These are phyloP conservation scores for Mycosphaerella sp. DNA, from an alignment of 2,329 filamentous ascomycete genomes.

Conservation along the genomic window DNA sequence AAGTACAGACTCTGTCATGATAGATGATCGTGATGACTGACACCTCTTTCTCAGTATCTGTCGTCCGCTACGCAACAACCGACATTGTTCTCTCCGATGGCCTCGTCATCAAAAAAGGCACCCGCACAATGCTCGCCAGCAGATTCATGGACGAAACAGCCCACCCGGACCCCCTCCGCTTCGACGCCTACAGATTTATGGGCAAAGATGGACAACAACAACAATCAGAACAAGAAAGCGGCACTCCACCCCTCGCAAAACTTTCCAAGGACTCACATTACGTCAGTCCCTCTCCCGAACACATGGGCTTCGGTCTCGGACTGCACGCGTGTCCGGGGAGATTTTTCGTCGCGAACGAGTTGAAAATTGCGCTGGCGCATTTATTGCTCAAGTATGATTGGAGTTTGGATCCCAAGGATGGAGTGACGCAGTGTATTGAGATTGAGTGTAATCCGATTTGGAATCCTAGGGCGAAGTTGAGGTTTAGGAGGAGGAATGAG, in stretches of 20 bases:
- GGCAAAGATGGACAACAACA: slow-evolving; percentile 6
- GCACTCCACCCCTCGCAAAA: too few species aligned
- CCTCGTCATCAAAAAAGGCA: slow-evolving; percentile 22
- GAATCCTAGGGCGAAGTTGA: neutral
- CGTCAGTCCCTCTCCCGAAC: slow-evolving; percentile 15
- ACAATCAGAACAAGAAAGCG: too few species aligned
- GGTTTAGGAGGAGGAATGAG: slow-evolving; percentile 5
- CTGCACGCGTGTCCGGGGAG: slow-evolving; percentile 29
- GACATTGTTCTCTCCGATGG: slow-evolving; percentile 26
- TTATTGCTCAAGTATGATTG: slow-evolving; percentile 33
- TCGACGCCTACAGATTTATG: slow-evolving; percentile 22
- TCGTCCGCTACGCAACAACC: slow-evolving; percentile 21
- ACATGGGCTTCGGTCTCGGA: slow-evolving; percentile 29
- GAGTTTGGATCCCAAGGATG: slow-evolving; percentile 13
- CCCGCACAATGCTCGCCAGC: slow-evolving; percentile 7
- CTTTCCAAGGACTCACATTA: neutral
- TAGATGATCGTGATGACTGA: slow-evolving; percentile 3
- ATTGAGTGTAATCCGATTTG: neutral
- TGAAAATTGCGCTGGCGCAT: slow-evolving; percentile 32
- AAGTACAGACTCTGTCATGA: neutral
- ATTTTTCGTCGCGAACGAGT: slow-evolving; percentile 25
- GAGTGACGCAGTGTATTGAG: neutral
- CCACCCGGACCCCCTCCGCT: slow-evolving; percentile 18
- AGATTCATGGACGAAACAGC: slow-evolving; percentile 13
- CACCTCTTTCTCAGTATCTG: slow-evolving; percentile 10